phyloP scores from a whole-genome alignment of 441 rosid genomes.

The Geranium incanum region DNA sequence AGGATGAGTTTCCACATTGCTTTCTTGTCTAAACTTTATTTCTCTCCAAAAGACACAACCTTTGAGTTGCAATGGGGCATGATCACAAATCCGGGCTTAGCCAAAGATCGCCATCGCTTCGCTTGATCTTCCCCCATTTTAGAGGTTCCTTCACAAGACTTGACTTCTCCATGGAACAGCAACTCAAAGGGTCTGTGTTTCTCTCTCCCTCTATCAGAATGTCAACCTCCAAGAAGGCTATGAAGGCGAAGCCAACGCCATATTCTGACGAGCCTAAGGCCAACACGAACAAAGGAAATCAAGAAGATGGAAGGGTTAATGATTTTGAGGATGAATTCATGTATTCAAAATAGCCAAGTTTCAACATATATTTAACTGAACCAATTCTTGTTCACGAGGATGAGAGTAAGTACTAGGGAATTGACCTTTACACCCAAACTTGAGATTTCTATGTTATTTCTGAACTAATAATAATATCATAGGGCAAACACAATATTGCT shows the following conservation, averaged over 20 bases:
- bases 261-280: slow-evolving; percentile 10
- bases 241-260: slow-evolving; percentile 17
- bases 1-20: neutral
- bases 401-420: slow-evolving; percentile 22
- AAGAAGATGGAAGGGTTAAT: slow-evolving; percentile 16
- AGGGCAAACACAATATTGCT: neutral
- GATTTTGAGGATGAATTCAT: slow-evolving; percentile 20
- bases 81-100: neutral
- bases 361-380: slow-evolving; percentile 56
- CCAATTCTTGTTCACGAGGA: slow-evolving; percentile 18
- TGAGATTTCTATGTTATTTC: neutral
- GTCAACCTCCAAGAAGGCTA: slow-evolving; percentile 19
- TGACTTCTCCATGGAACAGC: slow-evolving; percentile 38
- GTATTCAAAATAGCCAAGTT: slow-evolving; percentile 59
- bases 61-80: neutral
- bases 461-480: neutral
- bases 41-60: neutral
- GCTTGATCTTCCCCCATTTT: neutral
- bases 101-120: neutral
- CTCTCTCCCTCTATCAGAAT: slow-evolving; percentile 11
- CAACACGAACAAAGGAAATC: slow-evolving; percentile 10
- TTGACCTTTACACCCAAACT: neutral
- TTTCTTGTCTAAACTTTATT: neutral
- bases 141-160: neutral
- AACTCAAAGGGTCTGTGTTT: slow-evolving; percentile 30